Conservation (phyloP, 352 stramenopile genomes). For the Hyaloperonospora brassicae region DNA sequence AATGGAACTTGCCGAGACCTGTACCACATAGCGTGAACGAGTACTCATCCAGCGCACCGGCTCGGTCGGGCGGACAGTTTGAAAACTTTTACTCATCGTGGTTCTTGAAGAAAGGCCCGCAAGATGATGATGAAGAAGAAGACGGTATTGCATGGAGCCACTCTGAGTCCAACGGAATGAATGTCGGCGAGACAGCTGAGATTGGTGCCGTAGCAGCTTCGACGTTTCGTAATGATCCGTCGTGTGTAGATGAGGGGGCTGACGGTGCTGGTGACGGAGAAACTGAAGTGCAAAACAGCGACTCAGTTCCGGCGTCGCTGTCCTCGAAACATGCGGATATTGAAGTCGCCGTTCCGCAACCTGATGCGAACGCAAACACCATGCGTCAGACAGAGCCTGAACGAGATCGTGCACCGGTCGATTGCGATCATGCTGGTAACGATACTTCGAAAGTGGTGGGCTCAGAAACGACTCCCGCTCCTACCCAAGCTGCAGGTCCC, state of each 20-base stretch:
- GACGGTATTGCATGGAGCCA: constrained; percentile 2
- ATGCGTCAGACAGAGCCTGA: background rate
- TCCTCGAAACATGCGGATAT: constrained; percentile 14
- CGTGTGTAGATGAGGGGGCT: background rate
- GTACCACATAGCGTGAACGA: constrained; percentile 36
- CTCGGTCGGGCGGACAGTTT: constrained; percentile 42
- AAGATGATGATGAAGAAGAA: constrained; percentile 24
- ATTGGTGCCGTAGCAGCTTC: background rate
- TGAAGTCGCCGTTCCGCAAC: constrained; percentile 6
- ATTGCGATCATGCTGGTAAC: background rate
- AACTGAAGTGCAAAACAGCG: constrained; percentile 1
- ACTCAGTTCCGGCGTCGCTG: background rate
- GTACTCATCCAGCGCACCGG: constrained; percentile 32
- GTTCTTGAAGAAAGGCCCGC: constrained; percentile 52
- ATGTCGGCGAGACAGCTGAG: background rate
- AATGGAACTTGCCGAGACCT: constrained; percentile 61
- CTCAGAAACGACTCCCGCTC: constrained; percentile 1
- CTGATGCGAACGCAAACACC: background rate
- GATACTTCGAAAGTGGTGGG: background rate
- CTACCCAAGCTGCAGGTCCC: constrained; percentile 7
- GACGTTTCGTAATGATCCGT: background rate
- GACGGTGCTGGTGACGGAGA: background rate
- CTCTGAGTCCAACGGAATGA: background rate
- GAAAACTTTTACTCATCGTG: constrained; percentile 70
- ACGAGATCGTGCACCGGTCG: background rate